These are phyloP conservation scores for Lactifluus subvellereus DNA, from an alignment of 768 basidiomycete species.

Conservation along the genomic window DNA sequence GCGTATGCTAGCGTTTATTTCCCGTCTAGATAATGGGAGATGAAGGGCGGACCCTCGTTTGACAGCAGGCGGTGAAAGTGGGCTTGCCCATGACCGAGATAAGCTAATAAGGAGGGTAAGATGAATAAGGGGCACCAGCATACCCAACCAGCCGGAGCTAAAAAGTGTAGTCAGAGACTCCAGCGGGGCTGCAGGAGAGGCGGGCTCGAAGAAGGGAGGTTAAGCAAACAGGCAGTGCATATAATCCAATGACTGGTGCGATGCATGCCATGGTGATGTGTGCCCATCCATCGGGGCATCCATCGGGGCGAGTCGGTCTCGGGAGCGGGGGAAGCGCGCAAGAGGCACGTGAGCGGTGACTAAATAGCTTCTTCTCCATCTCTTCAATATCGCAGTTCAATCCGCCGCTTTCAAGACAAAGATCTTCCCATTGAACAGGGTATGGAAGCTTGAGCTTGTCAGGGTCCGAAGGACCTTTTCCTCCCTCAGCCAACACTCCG, in stretches of 20 bases:
- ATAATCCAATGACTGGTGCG: too few species aligned
- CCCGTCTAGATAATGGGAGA: conserved; percentile 14
- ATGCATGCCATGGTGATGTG: background rate
- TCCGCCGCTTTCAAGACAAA: background rate
- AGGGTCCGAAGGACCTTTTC: conserved; percentile 64
- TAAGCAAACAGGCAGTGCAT: background rate
- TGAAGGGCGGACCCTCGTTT: conserved; percentile 1
- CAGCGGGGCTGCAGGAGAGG: background rate
- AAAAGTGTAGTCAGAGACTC: background rate
- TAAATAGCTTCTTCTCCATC: background rate
- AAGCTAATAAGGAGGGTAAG: background rate
- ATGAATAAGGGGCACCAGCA: background rate
- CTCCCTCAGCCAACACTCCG: conserved; percentile 44
- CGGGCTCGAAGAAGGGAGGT: too few species aligned
- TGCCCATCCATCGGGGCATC: too few species aligned
- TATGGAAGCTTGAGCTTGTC: conserved; percentile 71
- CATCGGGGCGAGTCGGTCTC: too few species aligned
- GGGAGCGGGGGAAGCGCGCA: too few species aligned
- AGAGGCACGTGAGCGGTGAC: too few species aligned
- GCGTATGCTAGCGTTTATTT: background rate
- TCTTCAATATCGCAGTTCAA: background rate
- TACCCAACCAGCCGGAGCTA: background rate
- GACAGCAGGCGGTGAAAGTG: background rate
- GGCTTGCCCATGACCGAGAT: background rate
- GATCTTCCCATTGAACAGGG: conserved; percentile 4